Percentiles rank a stretch among this genome's conserved stretches.
phyloP scores from a whole-genome alignment of 768 basidiomycete genomes.

The Termitomyces sp. region DNA sequence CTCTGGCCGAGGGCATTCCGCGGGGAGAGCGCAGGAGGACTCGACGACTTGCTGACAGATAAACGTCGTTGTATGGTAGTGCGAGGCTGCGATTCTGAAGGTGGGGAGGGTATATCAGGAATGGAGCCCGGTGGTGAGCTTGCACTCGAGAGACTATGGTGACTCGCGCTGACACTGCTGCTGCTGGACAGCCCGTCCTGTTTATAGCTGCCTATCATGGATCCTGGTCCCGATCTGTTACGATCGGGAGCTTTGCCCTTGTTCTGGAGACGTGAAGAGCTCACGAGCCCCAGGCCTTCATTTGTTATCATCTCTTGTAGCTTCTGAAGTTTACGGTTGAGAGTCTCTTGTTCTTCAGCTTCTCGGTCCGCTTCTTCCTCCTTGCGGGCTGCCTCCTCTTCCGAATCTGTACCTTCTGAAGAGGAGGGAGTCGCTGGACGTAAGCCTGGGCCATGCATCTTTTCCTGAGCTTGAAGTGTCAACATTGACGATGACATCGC shows the following conservation, averaged over 20 bases:
- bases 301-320: conserved; percentile 72
- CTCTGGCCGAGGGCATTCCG: conserved; percentile 52
- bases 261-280: conserved; percentile 28
- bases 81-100: conserved; percentile 50
- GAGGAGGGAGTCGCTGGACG: conserved; percentile 50
- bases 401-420: conserved; percentile 51
- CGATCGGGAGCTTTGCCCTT: conserved; percentile 43
- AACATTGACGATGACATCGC: conserved; percentile 66
- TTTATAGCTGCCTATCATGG: conserved; percentile 31
- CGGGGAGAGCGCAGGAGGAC: conserved; percentile 56
- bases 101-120: conserved; percentile 76
- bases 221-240: conserved; percentile 37
- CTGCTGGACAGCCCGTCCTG: conserved; percentile 43
- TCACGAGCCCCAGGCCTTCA: conserved; percentile 70
- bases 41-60: conserved; percentile 54
- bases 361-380: conserved; percentile 70
- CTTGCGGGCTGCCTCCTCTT: conserved; percentile 57
- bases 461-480: conserved; percentile 57
- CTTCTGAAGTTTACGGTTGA: conserved; percentile 65
- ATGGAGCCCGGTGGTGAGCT: conserved; percentile 77
- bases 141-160: conserved; percentile 64
- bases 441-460: conserved; percentile 27
- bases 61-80: conserved; percentile 51
- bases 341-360: conserved; percentile 62
- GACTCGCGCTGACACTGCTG: conserved; percentile 47